These are phyloP conservation scores for Biscogniauxia marginata DNA, from an alignment of 2,329 filamentous ascomycete species.

Conservation along the genomic window DNA sequence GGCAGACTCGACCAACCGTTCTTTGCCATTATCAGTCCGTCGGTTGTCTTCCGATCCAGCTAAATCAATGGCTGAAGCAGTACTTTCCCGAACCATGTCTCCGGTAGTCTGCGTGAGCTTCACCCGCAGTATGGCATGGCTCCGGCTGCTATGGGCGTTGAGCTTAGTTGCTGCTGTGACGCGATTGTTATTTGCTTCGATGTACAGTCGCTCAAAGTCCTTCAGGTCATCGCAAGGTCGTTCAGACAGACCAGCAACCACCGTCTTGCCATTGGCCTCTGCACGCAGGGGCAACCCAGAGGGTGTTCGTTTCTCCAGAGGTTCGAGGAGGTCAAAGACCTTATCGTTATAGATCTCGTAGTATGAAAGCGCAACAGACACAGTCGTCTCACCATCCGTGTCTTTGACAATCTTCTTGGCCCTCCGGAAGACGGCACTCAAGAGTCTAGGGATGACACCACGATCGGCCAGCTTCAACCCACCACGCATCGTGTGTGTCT, in stretches of 20 bases:
- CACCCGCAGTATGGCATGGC: slow-evolving; percentile 87
- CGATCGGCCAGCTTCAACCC: slow-evolving; percentile 82
- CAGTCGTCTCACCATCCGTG: slow-evolving; percentile 64
- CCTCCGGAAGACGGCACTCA: slow-evolving; percentile 82
- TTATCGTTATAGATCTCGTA: slow-evolving; percentile 98
- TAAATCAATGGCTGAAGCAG: slow-evolving; percentile 89
- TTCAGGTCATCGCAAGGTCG: slow-evolving; percentile 79
- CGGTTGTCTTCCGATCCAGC: slow-evolving; percentile 96
- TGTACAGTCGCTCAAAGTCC: slow-evolving; percentile 87
- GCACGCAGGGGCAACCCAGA: slow-evolving; percentile 79
- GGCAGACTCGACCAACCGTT: slow-evolving; percentile 89
- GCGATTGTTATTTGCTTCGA: slow-evolving; percentile 87
- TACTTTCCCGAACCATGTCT: slow-evolving; percentile 70
- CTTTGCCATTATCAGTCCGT: slow-evolving; percentile 88
- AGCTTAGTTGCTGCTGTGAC: slow-evolving; percentile 89
- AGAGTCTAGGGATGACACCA: slow-evolving; percentile 80
- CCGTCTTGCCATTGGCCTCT: slow-evolving; percentile 82
- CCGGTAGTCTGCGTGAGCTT: slow-evolving; percentile 77
- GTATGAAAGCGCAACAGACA: slow-evolving; percentile 79
- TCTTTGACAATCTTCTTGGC: slow-evolving; percentile 85
- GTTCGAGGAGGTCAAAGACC: slow-evolving; percentile 86
- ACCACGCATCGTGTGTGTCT: slow-evolving; percentile 95
- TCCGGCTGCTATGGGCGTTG: slow-evolving; percentile 86
- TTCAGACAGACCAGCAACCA: slow-evolving; percentile 83
- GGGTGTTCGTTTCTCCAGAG: slow-evolving; percentile 80